Evolutionary conservation across 106 monocot species (phyloP).

Genomic region (Vanilla planifolia): DNA sequence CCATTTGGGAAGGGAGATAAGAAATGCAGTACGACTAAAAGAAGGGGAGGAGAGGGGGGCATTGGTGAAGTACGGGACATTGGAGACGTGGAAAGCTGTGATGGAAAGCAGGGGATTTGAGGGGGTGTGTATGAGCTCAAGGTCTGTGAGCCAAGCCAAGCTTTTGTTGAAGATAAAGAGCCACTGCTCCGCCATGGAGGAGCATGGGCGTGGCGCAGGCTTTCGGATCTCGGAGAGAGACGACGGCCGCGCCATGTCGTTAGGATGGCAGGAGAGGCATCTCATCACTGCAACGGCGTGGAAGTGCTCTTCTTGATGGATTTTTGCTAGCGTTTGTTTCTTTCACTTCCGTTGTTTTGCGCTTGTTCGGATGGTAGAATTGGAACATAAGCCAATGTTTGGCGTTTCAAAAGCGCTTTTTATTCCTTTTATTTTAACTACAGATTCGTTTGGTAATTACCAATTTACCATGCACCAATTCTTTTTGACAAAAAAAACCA

Average conservation of each 20-base stretch:
- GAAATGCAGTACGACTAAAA: neutral
- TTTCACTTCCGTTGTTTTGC: no score
- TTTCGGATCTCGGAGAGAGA: slow-evolving; percentile 36
- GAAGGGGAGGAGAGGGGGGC: neutral
- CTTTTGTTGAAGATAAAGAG: slow-evolving; percentile 51
- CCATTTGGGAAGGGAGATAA: slow-evolving; percentile 46
- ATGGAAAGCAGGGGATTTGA: slow-evolving; percentile 32
- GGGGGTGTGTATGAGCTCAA: slow-evolving; percentile 35
- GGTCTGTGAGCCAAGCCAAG: slow-evolving; percentile 61
- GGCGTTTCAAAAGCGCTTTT: no score
- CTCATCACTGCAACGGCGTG: slow-evolving; percentile 35
- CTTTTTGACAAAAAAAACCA: no score
- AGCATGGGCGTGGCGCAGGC: slow-evolving; percentile 7
- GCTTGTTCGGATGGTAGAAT: no score
- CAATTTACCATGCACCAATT: no score
- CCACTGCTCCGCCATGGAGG: slow-evolving; percentile 22
- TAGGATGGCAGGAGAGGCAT: slow-evolving; percentile 36
- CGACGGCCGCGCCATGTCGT: slow-evolving; percentile 26
- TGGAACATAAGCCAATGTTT: no score
- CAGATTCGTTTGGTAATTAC: no score
- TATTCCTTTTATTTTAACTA: no score
- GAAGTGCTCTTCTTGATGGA: slow-evolving; percentile 1
- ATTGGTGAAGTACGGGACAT: no score
- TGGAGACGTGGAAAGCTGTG: slow-evolving; percentile 30
- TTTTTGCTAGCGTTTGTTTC: no score